Evolutionary conservation across 805 yeast genomes (phyloP).

Genomic region (Zygosaccharomyces kombuchaensis): DNA sequence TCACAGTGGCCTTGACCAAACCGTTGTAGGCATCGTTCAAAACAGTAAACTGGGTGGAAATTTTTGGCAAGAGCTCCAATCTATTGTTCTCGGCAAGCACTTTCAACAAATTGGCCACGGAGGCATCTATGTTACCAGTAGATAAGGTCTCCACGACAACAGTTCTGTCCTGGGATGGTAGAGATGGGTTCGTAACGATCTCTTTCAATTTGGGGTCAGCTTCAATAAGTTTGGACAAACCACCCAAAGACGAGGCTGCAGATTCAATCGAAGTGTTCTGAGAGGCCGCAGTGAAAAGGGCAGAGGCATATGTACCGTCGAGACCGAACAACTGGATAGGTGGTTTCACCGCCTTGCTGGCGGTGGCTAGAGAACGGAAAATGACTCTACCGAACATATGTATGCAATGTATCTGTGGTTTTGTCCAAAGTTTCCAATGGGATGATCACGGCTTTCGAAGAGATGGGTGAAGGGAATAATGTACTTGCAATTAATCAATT

Average conservation of each 20-base stretch:
- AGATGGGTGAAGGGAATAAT: neutral
- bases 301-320: slow-evolving; percentile 96
- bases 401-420: slow-evolving; percentile 5
- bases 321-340: slow-evolving; percentile 93
- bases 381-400: slow-evolving; percentile 61
- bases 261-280: slow-evolving; percentile 72
- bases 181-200: slow-evolving; percentile 76
- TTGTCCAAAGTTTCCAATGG: neutral
- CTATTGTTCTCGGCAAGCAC: slow-evolving; percentile 95
- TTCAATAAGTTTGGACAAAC: slow-evolving; percentile 48
- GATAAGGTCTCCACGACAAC: slow-evolving; percentile 59
- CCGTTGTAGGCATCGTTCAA: slow-evolving; percentile 89
- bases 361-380: slow-evolving; percentile 69
- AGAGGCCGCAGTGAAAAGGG: slow-evolving; percentile 87
- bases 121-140: slow-evolving; percentile 54
- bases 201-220: slow-evolving; percentile 60
- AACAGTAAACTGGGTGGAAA: slow-evolving; percentile 66
- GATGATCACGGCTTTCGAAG: neutral
- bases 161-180: slow-evolving; percentile 69
- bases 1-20: slow-evolving; percentile 86
- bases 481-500: neutral
- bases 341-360: slow-evolving; percentile 52
- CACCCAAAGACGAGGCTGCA: slow-evolving; percentile 59
- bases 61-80: slow-evolving; percentile 59
- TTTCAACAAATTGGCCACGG: slow-evolving; percentile 71